Conservation (phyloP, 495 filamentous ascomycete species). For the Annulohypoxylon nitens region DNA sequence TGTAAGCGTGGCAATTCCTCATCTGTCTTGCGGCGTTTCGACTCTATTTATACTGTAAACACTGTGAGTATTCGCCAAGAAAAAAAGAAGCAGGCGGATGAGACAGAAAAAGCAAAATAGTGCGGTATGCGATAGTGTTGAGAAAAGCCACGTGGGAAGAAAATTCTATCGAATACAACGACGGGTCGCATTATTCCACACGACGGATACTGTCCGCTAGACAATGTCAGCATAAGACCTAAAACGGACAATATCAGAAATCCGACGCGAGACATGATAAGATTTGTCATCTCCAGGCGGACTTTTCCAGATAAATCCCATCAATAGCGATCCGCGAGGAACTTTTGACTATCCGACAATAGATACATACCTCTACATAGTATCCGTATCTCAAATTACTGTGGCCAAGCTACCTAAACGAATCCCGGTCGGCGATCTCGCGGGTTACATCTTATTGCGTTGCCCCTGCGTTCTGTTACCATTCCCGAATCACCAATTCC, state of each 20-base stretch:
- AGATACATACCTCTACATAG: neutral
- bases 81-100: neutral
- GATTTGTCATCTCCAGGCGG: neutral
- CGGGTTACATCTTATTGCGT: constrained; percentile 20
- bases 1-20: constrained; percentile 32
- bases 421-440: constrained; percentile 34
- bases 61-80: neutral
- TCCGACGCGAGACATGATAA: neutral
- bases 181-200: neutral
- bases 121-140: neutral
- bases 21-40: constrained; percentile 1
- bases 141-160: constrained; percentile 15
- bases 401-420: constrained; percentile 9
- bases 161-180: constrained; percentile 9
- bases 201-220: neutral
- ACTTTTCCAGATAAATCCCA: neutral
- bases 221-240: neutral
- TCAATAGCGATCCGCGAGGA: neutral
- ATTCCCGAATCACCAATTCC: constrained; percentile 29
- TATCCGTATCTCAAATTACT: constrained; percentile 28
- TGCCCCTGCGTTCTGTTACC: constrained; percentile 28
- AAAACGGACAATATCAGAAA: neutral
- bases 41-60: constrained; percentile 28
- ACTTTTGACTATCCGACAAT: neutral
- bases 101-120: neutral